Percentiles rank a stretch among this genome's conserved stretches.
These are phyloP conservation scores for Aurantiochytrium sp. DNA, from an alignment of 108 stramenopile species.

Conservation along the genomic window DNA sequence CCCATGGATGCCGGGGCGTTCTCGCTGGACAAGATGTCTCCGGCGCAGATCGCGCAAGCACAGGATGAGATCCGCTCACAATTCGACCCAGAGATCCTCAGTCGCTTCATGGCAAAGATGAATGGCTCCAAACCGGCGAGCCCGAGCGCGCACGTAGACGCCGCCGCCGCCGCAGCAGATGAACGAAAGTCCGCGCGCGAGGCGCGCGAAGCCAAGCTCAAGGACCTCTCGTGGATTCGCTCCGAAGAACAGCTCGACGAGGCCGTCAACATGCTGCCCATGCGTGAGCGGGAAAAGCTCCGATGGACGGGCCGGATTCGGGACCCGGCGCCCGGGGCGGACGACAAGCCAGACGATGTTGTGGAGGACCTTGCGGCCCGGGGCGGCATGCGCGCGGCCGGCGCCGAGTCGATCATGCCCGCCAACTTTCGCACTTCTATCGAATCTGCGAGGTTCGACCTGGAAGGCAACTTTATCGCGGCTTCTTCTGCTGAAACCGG, in stretches of 20 bases:
- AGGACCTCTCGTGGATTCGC: neutral
- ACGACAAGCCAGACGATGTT: neutral
- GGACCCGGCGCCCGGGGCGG: neutral
- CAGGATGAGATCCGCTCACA: neutral
- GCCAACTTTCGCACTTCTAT: neutral
- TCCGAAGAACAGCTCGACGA: neutral
- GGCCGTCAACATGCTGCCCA: constrained; percentile 6
- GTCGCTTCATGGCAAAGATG: neutral
- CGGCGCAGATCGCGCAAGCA: neutral
- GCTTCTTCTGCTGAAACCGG: neutral
- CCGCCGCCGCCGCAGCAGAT: neutral
- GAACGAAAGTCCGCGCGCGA: neutral
- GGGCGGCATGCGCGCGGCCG: neutral
- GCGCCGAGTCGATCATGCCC: neutral
- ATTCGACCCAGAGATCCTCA: neutral
- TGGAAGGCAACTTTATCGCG: neutral
- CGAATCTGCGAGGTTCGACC: neutral
- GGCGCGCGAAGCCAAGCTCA: neutral
- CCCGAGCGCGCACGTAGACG: neutral
- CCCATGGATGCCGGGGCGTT: neutral
- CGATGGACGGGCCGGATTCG: neutral
- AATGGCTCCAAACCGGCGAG: neutral
- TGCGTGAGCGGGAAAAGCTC: neutral
- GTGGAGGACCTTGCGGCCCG: neutral
- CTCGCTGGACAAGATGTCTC: neutral